Base-by-base conservation (phyloP, 768 basidiomycete species). In the Phlebiopsis flavidoalba region DNA sequence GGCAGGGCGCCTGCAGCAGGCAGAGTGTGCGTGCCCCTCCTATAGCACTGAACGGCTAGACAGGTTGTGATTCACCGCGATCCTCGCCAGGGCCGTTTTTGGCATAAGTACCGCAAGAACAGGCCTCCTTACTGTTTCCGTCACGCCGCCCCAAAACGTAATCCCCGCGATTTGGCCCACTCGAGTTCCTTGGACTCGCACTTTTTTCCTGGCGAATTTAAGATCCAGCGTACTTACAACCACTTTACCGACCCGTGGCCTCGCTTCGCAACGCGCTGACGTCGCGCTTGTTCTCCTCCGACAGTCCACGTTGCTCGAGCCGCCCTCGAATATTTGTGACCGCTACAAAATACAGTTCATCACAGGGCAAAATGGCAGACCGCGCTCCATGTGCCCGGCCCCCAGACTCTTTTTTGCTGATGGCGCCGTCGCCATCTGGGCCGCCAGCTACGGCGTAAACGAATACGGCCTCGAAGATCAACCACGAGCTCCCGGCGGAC, bases 361-460 rank as follows among this genome's bases (percentile, higher is more conserved):
- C 59, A 84, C n/a, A 89, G 60, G 87, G 87, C 0, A 70, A n/a
- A n/a, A 70, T 31, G 75, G n/a, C 79, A 4, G 79, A 82, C 17
- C n/a, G 73, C 81, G 15, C 81, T 96, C 11, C 81, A 83, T n/a
- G 77, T 82, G 52, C 87, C 91, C 64, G 93, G 88, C 12, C n/a
- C n/a, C n/a, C 82, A 83, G 46, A n/a, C 81, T 96, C 59, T 79
- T 97, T 45, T 79, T 97, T 45, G 80, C 86, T n/a, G 19, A 88
- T 91, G 80, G 73, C n/a, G n/a, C 91, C 33, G 79, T 96, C 21
- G 91, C 91, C 48, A 84, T 89, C 21, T 97, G 93, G 93, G 95
- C 93, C 0, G 83, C 87, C 4, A 93, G 91, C 43, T 95, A 92
- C 71, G 95, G 95, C 45, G 76, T 96, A 50, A 84, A 95, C 70